phyloP scores from a whole-genome alignment of 768 basidiomycete genomes.

The Phaeotremella fagi region DNA sequence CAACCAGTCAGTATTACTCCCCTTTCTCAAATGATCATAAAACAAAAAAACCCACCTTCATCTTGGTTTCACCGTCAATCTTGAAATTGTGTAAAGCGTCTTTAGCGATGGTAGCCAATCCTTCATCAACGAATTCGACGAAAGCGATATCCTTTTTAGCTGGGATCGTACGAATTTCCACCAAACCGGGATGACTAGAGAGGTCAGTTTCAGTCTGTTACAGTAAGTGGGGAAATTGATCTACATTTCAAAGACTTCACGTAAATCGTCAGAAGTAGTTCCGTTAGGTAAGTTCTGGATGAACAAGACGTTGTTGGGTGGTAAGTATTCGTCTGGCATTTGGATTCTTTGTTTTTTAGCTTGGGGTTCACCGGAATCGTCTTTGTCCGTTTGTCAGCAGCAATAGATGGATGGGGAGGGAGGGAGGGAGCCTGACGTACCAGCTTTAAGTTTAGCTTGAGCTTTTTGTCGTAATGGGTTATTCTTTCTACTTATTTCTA shows the following conservation, averaged over 20 bases:
- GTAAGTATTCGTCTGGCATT: conserved; percentile 99
- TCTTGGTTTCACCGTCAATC: conserved; percentile 94
- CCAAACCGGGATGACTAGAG: conserved; percentile 81
- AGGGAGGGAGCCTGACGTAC: conserved; percentile 52
- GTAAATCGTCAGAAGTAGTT: conserved; percentile 87
- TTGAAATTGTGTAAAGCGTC: conserved; percentile 97
- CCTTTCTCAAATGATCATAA: not conserved
- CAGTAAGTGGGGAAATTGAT: conserved; percentile 39
- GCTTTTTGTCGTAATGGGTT: conserved; percentile 88
- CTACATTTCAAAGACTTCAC: conserved; percentile 84
- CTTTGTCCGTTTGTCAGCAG: conserved; percentile 52
- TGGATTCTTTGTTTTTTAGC: conserved; percentile 59
- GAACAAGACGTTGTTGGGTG: conserved; percentile 98
- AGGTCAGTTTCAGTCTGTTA: not conserved
- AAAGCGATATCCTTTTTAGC: conserved; percentile 97
- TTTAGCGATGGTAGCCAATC: conserved; percentile 81
- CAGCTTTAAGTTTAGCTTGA: conserved; percentile 73
- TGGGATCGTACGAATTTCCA: conserved; percentile 98
- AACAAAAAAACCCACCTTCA: conserved; percentile 63
- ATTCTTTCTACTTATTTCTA: conserved; percentile 75
- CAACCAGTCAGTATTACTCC: not conserved
- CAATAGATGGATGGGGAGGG: conserved; percentile 55
- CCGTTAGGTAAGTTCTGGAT: conserved; percentile 91
- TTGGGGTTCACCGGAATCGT: conserved; percentile 26
- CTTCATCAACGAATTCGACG: conserved; percentile 95